These are phyloP conservation scores for Avena insularis DNA, from an alignment of 176 grass and related monocot genomes.

Conservation along the genomic window DNA sequence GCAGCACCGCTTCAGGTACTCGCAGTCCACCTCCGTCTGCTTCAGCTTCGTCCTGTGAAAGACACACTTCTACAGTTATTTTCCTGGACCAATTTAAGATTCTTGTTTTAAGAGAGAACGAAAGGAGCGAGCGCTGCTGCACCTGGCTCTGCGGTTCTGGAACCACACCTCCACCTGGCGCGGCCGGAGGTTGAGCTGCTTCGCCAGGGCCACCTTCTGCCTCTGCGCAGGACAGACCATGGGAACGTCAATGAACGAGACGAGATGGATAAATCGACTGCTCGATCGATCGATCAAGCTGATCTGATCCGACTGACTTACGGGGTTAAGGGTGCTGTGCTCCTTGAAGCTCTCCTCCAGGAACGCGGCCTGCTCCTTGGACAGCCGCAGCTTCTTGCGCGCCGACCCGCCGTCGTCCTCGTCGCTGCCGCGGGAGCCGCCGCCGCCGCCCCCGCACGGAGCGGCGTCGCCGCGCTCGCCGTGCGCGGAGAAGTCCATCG, in stretches of 20 bases:
- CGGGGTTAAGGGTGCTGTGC: slow-evolving; percentile 89
- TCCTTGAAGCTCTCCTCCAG: slow-evolving; percentile 96
- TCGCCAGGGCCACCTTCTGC: slow-evolving; percentile 87
- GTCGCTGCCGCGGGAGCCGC: slow-evolving; percentile 68
- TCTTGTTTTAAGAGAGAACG: not conserved
- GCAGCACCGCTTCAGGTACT: slow-evolving; percentile 99
- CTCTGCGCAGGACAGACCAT: slow-evolving; percentile 51
- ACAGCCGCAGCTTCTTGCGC: slow-evolving; percentile 88
- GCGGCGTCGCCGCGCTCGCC: not conserved
- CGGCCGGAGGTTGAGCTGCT: slow-evolving; percentile 77
- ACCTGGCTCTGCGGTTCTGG: slow-evolving; percentile 94
- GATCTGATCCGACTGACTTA: slow-evolving; percentile 35
- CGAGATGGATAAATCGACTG: not conserved
- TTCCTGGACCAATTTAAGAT: not conserved
- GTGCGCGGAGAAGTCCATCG: slow-evolving; percentile 50
- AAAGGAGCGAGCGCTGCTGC: not conserved
- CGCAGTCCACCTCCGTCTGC: slow-evolving; percentile 97
- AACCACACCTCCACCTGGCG: slow-evolving; percentile 99
- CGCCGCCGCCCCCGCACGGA: slow-evolving; percentile 23
- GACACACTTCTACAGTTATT: not conserved
- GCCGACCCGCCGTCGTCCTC: slow-evolving; percentile 76
- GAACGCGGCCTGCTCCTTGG: slow-evolving; percentile 91
- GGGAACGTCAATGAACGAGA: not conserved
- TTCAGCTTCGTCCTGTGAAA: slow-evolving; percentile 95
- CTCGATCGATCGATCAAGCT: not conserved